Evolutionary conservation across 352 stramenopile genomes (phyloP), one percentile per base, ranked within the genome.

Genomic region (Phytophthora syringae): DNA sequence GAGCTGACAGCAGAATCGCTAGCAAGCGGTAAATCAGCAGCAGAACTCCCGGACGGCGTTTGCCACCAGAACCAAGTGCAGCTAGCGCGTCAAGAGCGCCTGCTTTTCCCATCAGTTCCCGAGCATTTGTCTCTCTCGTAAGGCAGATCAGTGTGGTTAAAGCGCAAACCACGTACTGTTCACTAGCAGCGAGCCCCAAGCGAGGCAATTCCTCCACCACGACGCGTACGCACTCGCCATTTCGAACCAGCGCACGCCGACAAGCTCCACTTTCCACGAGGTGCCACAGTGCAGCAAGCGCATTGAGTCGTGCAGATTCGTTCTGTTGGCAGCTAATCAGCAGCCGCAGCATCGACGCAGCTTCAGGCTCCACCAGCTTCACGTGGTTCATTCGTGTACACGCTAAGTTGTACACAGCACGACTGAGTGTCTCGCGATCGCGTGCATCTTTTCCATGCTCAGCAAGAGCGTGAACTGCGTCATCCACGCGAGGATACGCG

Each of bases 301-400:
- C 70, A 45, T 90, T 89, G 13, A 76, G 60, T 5, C 79, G 76
- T 12, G 82, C 65, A 27, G 60, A 44, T 18, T 77, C 49, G 13
- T 52, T 51, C 39, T 80, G 67, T 2, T 39, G 51, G 15, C 54
- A 65, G 16, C 57, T 52, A 9, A 79, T 65, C 13, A 88, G 64
- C 12, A 56, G 12, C 1, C 77, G 74, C 18, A 91, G 62, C 43
- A 86, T 56, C 7, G 50, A 64, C 0, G 77, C 64, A 0, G 58
- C 66, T n/a, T 93, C 84, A 2, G 73, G 47, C 36, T 90, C 82
- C 7, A 83, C 72, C n/a, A 93, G 59, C 60, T 91, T 93, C 21
- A 66, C 30, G 16, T 89, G 84, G 62, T 90, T 91, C 59, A 83
- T 72, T 20, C 74, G 73, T 4, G 80, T 86, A 54, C 65, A 86